Evolutionary conservation across 306 rosid genomes (phyloP).

Genomic region (Vachellia collinsii): DNA sequence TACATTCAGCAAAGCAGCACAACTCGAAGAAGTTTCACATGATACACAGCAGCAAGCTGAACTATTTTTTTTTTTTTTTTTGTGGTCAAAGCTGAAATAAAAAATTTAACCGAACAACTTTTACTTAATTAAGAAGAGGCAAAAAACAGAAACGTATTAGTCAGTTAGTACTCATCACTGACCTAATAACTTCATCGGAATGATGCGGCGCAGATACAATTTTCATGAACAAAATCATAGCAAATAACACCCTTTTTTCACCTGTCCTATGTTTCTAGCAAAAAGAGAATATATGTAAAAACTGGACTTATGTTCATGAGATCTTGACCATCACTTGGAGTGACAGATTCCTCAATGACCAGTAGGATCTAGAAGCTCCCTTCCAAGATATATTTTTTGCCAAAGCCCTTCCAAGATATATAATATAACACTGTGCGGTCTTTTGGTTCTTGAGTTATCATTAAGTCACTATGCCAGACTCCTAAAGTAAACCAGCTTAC

Average conservation of each 20-base stretch:
- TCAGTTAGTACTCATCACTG: not conserved
- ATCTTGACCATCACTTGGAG: not conserved
- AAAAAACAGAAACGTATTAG: not conserved
- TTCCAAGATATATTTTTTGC: conserved; percentile 4
- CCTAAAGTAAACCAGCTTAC: not conserved
- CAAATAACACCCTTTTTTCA: not conserved
- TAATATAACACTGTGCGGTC: not conserved
- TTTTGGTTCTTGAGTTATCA: not conserved
- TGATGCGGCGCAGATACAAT: conserved; percentile 26
- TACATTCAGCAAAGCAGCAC: too few species aligned
- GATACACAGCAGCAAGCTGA: conserved; percentile 4
- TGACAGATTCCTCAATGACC: not conserved
- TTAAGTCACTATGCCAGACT: not conserved
- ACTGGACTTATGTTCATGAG: conserved; percentile 1
- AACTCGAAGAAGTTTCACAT: not conserved
- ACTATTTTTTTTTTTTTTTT: not conserved
- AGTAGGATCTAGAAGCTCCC: conserved; percentile 6
- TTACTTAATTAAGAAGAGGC: not conserved
- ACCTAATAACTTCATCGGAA: conserved; percentile 30
- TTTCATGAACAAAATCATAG: not conserved
- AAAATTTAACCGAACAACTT: not conserved
- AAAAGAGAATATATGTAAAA: conserved; percentile 1
- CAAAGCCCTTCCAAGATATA: conserved; percentile 8
- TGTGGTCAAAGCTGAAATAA: not conserved
- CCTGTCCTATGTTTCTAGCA: conserved; percentile 2